Conservation (phyloP, 805 yeast genomes). For the Metschnikowia hibisci region DNA sequence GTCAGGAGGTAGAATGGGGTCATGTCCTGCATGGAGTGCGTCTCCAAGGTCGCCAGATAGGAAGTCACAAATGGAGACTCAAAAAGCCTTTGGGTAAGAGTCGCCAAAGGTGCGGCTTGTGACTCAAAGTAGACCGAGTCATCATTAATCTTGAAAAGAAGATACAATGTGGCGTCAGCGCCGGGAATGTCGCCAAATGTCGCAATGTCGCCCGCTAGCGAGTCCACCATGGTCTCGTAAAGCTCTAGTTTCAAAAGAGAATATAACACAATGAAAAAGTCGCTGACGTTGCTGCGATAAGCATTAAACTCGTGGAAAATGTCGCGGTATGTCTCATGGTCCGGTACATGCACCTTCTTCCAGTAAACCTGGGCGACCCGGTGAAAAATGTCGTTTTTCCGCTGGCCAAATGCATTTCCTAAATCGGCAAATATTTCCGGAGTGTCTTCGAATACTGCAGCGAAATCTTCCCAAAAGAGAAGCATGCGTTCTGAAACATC, state of each 20-base stretch:
- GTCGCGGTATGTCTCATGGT: constrained; percentile 26
- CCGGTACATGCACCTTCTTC: constrained; percentile 54
- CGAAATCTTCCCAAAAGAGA: constrained; percentile 66
- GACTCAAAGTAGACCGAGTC: constrained; percentile 41
- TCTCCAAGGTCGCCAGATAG: constrained; percentile 13
- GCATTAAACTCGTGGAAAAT: constrained; percentile 54
- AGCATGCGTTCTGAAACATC: constrained; percentile 47
- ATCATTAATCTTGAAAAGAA: constrained; percentile 53
- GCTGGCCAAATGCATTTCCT: constrained; percentile 14
- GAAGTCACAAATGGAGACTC: constrained; percentile 20
- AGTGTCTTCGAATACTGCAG: constrained; percentile 43
- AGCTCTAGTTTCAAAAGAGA: constrained; percentile 57
- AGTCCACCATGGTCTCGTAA: constrained; percentile 37
- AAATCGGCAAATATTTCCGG: constrained; percentile 16
- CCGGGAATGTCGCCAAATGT: neutral
- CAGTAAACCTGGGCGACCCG: constrained; percentile 62
- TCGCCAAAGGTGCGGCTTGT: constrained; percentile 22
- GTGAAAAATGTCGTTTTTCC: constrained; percentile 38
- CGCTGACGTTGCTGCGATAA: constrained; percentile 72
- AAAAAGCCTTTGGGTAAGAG: constrained; percentile 25
- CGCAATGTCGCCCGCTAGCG: neutral
- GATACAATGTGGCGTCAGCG: constrained; percentile 60
- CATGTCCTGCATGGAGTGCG: constrained; percentile 5
- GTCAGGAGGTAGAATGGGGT: constrained; percentile 19
- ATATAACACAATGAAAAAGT: constrained; percentile 68